These are phyloP conservation scores for Scheffersomyces illinoinensis DNA, from an alignment of 1,139 yeast species.

Conservation along the genomic window DNA sequence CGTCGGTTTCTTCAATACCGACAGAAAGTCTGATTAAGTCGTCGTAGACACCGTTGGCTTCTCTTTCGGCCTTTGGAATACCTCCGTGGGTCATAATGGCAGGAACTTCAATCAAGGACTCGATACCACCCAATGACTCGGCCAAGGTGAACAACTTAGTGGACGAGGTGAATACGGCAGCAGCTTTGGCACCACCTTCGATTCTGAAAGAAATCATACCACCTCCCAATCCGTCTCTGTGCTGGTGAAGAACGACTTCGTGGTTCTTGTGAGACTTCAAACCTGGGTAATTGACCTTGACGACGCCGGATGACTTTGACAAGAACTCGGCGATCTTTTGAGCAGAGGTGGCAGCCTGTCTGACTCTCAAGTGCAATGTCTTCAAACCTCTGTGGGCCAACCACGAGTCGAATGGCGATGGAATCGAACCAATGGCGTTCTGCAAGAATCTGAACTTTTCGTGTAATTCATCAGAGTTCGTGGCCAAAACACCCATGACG, in stretches of 20 bases:
- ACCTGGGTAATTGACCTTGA: conserved; percentile 82
- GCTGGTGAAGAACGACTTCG: conserved; percentile 68
- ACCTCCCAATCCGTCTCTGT: conserved; percentile 85
- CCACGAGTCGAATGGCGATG: conserved; percentile 91
- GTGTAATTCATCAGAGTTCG: conserved; percentile 62
- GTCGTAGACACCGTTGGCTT: conserved; percentile 77
- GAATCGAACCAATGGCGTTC: conserved; percentile 87
- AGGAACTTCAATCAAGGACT: conserved; percentile 84
- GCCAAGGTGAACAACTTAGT: conserved; percentile 83
- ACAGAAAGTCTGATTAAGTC: conserved; percentile 82
- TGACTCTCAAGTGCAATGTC: conserved; percentile 80
- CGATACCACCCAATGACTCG: conserved; percentile 89
- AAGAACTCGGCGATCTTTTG: conserved; percentile 71
- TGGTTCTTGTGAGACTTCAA: conserved; percentile 65
- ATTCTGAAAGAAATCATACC: conserved; percentile 91
- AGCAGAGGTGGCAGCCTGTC: conserved; percentile 69
- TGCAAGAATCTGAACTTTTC: conserved; percentile 74
- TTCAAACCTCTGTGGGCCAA: conserved; percentile 90
- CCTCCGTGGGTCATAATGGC: conserved; percentile 95
- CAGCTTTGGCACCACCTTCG: conserved; percentile 78
- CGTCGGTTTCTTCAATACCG: conserved; percentile 85
- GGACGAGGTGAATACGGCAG: conserved; percentile 69
- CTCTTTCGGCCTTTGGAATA: conserved; percentile 79
- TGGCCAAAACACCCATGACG: conserved; percentile 81
- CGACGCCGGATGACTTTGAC: conserved; percentile 50